phyloP scores from a whole-genome alignment of 2,329 filamentous ascomycete species.

The Celoporthe dispersa region DNA sequence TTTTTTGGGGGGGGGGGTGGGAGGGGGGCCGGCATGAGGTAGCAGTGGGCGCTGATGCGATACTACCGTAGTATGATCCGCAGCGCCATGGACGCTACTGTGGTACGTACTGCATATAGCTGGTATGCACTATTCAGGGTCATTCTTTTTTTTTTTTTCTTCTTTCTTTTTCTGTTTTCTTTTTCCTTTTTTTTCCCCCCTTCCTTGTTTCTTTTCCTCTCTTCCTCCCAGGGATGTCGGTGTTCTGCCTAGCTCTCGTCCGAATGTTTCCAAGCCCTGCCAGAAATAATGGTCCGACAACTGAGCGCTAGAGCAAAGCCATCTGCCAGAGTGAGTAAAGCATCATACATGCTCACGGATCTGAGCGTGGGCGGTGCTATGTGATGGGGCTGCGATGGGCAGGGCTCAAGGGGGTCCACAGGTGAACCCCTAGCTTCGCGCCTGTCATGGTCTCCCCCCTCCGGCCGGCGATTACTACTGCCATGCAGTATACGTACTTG shows the following conservation, averaged over 20 bases:
- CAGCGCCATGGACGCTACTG: background rate
- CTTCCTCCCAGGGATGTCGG: background rate
- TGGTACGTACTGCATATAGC: too few species aligned
- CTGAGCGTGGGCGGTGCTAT: background rate
- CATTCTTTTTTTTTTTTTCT: background rate
- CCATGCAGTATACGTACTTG: too few species aligned
- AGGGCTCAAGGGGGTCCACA: background rate
- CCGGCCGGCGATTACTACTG: too few species aligned
- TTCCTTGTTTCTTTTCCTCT: background rate
- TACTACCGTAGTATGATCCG: background rate
- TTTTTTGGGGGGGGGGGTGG: too few species aligned
- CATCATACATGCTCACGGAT: slow-evolving; percentile 3
- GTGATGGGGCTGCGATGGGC: background rate
- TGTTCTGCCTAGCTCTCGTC: background rate
- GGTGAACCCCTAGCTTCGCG: background rate
- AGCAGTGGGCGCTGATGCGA: background rate
- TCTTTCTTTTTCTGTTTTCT: background rate
- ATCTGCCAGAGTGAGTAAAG: background rate
- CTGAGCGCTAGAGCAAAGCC: background rate
- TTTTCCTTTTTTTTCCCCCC: background rate
- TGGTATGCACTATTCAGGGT: background rate
- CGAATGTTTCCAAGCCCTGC: background rate
- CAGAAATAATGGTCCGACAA: background rate
- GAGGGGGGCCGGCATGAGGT: background rate
- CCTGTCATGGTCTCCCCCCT: background rate